Percentiles rank a stretch among this genome's conserved stretches.
phyloP scores from a whole-genome alignment of 768 basidiomycete genomes.

The Psilocybe cubensis region DNA sequence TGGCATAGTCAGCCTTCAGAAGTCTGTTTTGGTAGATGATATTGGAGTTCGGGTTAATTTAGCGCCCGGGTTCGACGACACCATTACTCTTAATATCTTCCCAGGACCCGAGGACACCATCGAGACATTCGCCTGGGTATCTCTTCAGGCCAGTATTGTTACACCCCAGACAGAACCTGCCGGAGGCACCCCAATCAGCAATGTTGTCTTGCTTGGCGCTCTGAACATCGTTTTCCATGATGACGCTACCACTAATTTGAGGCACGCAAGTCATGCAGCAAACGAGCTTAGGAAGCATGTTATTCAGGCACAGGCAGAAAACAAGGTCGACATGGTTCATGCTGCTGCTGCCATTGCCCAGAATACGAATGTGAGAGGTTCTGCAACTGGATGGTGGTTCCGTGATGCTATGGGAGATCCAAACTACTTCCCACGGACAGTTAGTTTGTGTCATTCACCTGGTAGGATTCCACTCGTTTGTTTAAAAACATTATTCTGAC shows the following conservation, averaged over 20 bases:
- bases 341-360: background rate
- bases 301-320: no score
- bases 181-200: background rate
- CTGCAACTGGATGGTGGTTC: background rate
- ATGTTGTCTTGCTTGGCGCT: background rate
- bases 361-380: background rate
- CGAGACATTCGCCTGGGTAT: slow-evolving; percentile 1
- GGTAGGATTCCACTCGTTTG: background rate
- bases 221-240: slow-evolving; percentile 1
- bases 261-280: background rate
- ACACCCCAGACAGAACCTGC: background rate
- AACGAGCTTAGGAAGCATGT: background rate
- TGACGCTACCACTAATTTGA: background rate
- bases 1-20: background rate
- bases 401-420: background rate
- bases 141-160: slow-evolving; percentile 1
- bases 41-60: background rate
- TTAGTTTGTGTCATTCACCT: background rate
- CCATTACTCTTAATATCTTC: background rate
- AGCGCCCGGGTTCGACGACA: background rate
- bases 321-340: no score
- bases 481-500: background rate
- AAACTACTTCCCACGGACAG: background rate
- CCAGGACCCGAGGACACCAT: background rate
- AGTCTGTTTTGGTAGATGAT: background rate